A percentile compares a stretch with the other conserved stretches of the same genome.
These are phyloP conservation scores for Excoecaria cochinchinensis DNA, from an alignment of 345 rosid species.

Conservation along the genomic window DNA sequence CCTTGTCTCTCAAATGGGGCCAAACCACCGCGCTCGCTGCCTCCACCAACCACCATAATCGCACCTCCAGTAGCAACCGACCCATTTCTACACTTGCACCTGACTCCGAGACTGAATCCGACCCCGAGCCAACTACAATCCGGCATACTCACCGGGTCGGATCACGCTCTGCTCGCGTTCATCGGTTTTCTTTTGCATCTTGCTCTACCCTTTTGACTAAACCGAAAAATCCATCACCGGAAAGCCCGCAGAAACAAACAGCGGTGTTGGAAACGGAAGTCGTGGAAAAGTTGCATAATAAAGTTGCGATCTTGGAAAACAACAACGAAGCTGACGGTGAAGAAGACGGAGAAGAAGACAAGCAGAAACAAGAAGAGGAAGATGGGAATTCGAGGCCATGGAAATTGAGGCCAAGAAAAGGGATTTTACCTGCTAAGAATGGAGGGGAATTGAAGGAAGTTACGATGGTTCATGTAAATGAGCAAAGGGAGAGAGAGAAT, in stretches of 20 bases:
- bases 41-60: conserved; percentile 1
- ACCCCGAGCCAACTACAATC: conserved; percentile 29
- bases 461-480: conserved; percentile 16
- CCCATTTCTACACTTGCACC: not conserved
- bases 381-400: conserved; percentile 45
- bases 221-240: conserved; percentile 1
- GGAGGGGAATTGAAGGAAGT: conserved; percentile 21
- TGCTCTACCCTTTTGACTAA: conserved; percentile 23
- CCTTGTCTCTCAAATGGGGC: conserved; percentile 62
- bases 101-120: conserved; percentile 30
- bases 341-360: conserved; percentile 29
- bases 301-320: conserved; percentile 17
- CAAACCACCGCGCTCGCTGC: conserved; percentile 25
- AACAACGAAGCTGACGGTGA: conserved; percentile 23
- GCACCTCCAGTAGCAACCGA: not conserved
- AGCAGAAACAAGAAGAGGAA: conserved; percentile 1
- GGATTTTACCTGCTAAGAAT: not conserved
- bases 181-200: conserved; percentile 45
- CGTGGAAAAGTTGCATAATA: conserved; percentile 21
- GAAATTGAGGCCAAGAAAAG: conserved; percentile 79
- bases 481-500: conserved; percentile 26
- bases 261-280: conserved; percentile 1
- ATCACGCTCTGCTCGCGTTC: conserved; percentile 63
- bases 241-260: conserved; percentile 11
- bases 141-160: conserved; percentile 41